A percentile compares a stretch with the other conserved stretches of the same genome.
Evolutionary conservation across 768 basidiomycete genomes (phyloP).

Genomic region (Boletus coccyginus): DNA sequence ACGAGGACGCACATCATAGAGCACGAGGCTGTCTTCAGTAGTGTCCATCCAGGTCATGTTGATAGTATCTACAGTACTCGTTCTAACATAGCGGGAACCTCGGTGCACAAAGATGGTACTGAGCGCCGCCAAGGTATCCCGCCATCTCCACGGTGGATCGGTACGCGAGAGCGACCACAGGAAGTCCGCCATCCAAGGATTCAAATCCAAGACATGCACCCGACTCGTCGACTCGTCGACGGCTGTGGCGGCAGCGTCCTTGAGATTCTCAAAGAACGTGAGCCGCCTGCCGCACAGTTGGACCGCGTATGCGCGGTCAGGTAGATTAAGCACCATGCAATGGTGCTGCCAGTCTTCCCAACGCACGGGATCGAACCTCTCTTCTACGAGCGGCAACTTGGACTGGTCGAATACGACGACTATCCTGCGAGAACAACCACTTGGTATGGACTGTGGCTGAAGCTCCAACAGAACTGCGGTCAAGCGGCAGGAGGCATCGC

Average conservation of each 20-base stretch:
- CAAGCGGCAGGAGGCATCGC: conserved; percentile 50
- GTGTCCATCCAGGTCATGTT: conserved; percentile 49
- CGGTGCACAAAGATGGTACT: conserved; percentile 31
- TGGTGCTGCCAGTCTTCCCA: conserved; percentile 55
- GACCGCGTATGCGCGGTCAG: conserved; percentile 29
- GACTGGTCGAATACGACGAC: conserved; percentile 53
- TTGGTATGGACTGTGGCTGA: conserved; percentile 36
- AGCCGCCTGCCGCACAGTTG: conserved; percentile 31
- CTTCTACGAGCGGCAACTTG: conserved; percentile 43
- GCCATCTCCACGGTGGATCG: conserved; percentile 32
- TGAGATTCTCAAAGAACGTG: conserved; percentile 30
- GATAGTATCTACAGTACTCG: conserved; percentile 43
- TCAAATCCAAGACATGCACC: conserved; percentile 31
- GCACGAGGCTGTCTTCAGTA: conserved; percentile 60
- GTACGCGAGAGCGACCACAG: conserved; percentile 26
- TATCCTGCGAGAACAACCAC: conserved; percentile 39
- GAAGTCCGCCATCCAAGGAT: conserved; percentile 24
- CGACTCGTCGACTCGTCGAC: conserved; percentile 18
- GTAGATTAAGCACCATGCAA: conserved; percentile 33
- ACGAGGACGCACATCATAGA: conserved; percentile 47
- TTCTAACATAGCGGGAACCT: conserved; percentile 27
- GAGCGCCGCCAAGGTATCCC: conserved; percentile 21
- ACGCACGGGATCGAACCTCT: conserved; percentile 44
- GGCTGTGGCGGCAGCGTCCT: conserved; percentile 6
- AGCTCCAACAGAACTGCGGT: conserved; percentile 43